phyloP scores from a whole-genome alignment of 2,329 filamentous ascomycete species.

The Aspergillus texensis region DNA sequence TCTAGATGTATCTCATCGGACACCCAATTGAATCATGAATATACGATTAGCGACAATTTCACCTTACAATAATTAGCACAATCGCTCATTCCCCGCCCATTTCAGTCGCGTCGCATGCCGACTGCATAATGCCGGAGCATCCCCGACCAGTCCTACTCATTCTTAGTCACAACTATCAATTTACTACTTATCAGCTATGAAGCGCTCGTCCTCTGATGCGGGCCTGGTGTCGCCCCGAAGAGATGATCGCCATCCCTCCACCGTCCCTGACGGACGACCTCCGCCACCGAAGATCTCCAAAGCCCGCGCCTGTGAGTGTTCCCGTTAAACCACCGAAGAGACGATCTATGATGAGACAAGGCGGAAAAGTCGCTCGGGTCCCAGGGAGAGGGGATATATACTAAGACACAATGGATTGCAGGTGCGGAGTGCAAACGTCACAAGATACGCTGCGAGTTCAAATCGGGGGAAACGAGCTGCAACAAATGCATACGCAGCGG shows the following conservation, averaged over 20 bases:
- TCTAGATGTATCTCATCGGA: neutral
- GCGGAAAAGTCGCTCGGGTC: neutral
- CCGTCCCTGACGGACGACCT: slow-evolving; percentile 23
- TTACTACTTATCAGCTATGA: slow-evolving; percentile 26
- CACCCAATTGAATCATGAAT: neutral
- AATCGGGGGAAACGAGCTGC: slow-evolving; percentile 50
- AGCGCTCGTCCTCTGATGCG: slow-evolving; percentile 41
- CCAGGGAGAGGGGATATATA: neutral
- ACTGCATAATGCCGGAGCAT: slow-evolving; percentile 29
- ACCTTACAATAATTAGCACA: neutral
- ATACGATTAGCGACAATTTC: neutral
- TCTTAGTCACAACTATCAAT: slow-evolving; percentile 18
- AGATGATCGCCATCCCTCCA: slow-evolving; percentile 27
- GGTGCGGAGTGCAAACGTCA: slow-evolving; percentile 56
- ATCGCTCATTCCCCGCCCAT: slow-evolving; percentile 8
- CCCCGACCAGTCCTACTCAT: slow-evolving; percentile 22
- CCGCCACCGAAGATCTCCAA: slow-evolving; percentile 42
- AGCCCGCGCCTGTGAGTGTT: slow-evolving; percentile 43
- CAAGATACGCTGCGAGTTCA: slow-evolving; percentile 59
- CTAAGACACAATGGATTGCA: slow-evolving; percentile 22
- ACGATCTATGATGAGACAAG: neutral
- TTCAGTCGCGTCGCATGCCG: slow-evolving; percentile 14
- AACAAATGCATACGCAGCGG: slow-evolving; percentile 54
- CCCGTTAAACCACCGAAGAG: slow-evolving; percentile 3
- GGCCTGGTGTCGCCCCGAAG: slow-evolving; percentile 33